Base-by-base conservation (phyloP, 495 filamentous ascomycete species). In the Penicillium cinerascens region DNA sequence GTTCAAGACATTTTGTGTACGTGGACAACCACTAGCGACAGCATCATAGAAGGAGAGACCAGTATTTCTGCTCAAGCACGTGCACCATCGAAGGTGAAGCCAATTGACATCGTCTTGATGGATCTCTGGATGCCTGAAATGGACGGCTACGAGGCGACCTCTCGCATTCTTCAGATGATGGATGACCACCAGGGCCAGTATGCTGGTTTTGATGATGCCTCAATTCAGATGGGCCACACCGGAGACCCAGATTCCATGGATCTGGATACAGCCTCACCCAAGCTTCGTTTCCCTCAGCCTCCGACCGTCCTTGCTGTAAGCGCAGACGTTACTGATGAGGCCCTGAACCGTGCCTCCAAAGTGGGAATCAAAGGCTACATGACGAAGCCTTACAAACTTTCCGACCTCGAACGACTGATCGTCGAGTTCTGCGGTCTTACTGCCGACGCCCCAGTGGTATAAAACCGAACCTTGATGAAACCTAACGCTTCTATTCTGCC, bases 81-180 rank as follows among this genome's bases (percentile, higher is more conserved):
- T 2, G 16, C 25, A 10, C 15, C 16, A 1, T 25, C 61, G 40
- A 69, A 61, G 48, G 42, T 69, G 23, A 77, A 73, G 47, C 58
- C 71, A 5, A 82, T 91, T 52, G 81, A 90, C 61, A 76, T 87
- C 1, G 75, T 92, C 18, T 66, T 91, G 23, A 92, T 92, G 88
- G 88, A 92, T 66, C 77, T 92, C 6, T 92, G 88, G 88, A 92
- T 92, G 88, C 88, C 88, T 2, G 75, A 82, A 50, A 87, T 90
- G 82, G 88, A 92, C 59, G 88, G 88, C 2, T 91, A 88, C 49
- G 83, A 91, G 63, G 88, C 88, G 6, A 82, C 87, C 0, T 74
- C 79, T 44, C 67, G 68, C 22, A 92, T 92, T 50, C 66, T 86
- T n/a, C 67, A 75, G 46, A 73, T 85, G 64, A 67, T 76, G 33